Conservation (phyloP, 2,329 filamentous ascomycete genomes). For the Aspergillus pseudonomiae region DNA sequence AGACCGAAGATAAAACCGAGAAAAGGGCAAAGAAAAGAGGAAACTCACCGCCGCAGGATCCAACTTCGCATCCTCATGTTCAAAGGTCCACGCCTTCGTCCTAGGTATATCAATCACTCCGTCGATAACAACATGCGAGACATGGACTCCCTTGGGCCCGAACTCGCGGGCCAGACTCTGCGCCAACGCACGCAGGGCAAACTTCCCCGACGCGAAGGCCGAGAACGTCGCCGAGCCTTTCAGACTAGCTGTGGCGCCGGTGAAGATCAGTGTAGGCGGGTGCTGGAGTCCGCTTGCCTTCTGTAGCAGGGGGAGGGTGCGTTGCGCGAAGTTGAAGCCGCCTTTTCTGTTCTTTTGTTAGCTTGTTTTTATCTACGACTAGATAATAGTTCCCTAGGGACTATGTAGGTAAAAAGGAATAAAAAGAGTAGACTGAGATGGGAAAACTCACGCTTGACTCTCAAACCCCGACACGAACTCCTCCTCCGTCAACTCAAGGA, state of each 20-base stretch:
- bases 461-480: slow-evolving; percentile 58
- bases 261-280: slow-evolving; percentile 81
- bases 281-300: slow-evolving; percentile 58
- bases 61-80: slow-evolving; percentile 68
- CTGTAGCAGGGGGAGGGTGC: slow-evolving; percentile 70
- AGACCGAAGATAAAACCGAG: not conserved
- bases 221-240: slow-evolving; percentile 71
- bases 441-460: slow-evolving; percentile 53
- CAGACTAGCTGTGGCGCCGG: slow-evolving; percentile 80
- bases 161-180: slow-evolving; percentile 83
- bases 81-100: slow-evolving; percentile 63
- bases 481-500: slow-evolving; percentile 62
- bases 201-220: slow-evolving; percentile 78
- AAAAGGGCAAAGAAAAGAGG: slow-evolving; percentile 19
- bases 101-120: slow-evolving; percentile 81
- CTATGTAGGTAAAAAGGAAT: too few relatives aligned
- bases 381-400: too few relatives aligned
- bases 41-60: slow-evolving; percentile 69
- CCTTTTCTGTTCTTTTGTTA: slow-evolving; percentile 49
- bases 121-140: slow-evolving; percentile 80
- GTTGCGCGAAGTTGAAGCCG: slow-evolving; percentile 76
- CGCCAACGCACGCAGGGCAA: slow-evolving; percentile 71
- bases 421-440: too few relatives aligned
- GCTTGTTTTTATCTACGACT: not conserved
- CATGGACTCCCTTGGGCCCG: slow-evolving; percentile 79